Base-by-base conservation (phyloP, 371 early-diverging fungal genomes). In the Mortierella sp. region DNA sequence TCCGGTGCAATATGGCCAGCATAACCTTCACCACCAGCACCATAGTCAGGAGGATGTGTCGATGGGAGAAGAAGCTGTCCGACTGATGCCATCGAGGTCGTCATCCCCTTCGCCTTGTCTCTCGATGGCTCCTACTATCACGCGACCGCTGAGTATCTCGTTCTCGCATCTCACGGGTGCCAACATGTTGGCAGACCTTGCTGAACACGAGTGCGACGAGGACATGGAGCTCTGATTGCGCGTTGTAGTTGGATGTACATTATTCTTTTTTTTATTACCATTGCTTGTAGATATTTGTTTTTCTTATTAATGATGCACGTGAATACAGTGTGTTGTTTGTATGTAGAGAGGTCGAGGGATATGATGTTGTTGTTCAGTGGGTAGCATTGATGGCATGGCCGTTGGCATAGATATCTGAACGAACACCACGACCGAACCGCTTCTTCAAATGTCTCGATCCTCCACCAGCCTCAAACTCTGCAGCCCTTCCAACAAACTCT, bases 181-280 rank as follows among this genome's bases (percentile, higher is more conserved):
- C 29, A 81, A 78, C 35, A 77, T 81, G 79, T 71, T 84, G 27
- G 85, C 78, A 4, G 76, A 84, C 27, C 55, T 84, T 49, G 49
- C 85, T 35, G 85, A 84, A 54, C 83, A 83, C 16, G 83, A 83
- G 60, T 81, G 81, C 11, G 85, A 84, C 21, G 85, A 84, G 27
- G 85, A 84, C 58, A 84, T 84, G 85, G 85, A 84, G 70, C 82
- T 84, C 24, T 84, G 32, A 77, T 18, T 27, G 8, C 32, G 8
- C 24, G 29, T 8, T 29, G 7, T n/a, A 29, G n/a, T 18, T 58
- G 35, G 46, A 32, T 49, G 49, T 70, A 16, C 29, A 35, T 35
- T 54, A 16, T 76, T 18, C 10, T 46, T 46, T 77, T 71, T 72
- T 5, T 72, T 38, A 0, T 29, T 70, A 43, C 54, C 32, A 4